Evolutionary conservation across 2,329 filamentous ascomycete genomes (phyloP).

Genomic region (Ophiocordyceps polyrhachis-furcata): DNA sequence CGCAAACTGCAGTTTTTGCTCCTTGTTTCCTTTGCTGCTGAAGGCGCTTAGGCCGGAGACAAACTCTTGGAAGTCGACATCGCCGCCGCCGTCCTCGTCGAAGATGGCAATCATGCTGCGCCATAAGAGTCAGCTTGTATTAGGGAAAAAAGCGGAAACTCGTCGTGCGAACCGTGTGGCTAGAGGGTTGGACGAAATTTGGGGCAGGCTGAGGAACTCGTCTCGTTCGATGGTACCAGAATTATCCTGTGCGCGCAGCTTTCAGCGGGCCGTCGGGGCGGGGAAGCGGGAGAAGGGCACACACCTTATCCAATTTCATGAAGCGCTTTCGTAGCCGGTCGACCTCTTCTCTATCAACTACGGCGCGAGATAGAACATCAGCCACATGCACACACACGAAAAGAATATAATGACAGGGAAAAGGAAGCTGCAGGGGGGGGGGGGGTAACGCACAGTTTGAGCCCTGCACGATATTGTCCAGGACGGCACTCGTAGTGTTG

Average conservation of each 20-base stretch:
- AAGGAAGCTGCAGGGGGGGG: no score
- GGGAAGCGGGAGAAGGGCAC: neutral
- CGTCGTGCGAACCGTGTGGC: slow-evolving; percentile 54
- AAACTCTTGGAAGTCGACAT: slow-evolving; percentile 98
- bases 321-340: slow-evolving; percentile 91
- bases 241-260: slow-evolving; percentile 54
- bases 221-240: slow-evolving; percentile 97
- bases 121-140: neutral
- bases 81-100: slow-evolving; percentile 92
- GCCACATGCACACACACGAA: no score
- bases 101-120: slow-evolving; percentile 95
- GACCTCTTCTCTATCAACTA: slow-evolving; percentile 94
- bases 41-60: slow-evolving; percentile 90
- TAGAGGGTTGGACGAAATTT: slow-evolving; percentile 94
- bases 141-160: no score
- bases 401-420: no score
- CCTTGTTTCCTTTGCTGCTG: slow-evolving; percentile 95
- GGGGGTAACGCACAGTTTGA: slow-evolving; percentile 76
- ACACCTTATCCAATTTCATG: slow-evolving; percentile 97
- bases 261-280: neutral
- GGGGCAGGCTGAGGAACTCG: slow-evolving; percentile 90
- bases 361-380: neutral
- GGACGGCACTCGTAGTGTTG: slow-evolving; percentile 52
- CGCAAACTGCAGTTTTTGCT: slow-evolving; percentile 92
- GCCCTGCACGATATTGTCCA: slow-evolving; percentile 90